Base-by-base conservation (phyloP, 768 basidiomycete genomes). In the Amanita exitialis region DNA sequence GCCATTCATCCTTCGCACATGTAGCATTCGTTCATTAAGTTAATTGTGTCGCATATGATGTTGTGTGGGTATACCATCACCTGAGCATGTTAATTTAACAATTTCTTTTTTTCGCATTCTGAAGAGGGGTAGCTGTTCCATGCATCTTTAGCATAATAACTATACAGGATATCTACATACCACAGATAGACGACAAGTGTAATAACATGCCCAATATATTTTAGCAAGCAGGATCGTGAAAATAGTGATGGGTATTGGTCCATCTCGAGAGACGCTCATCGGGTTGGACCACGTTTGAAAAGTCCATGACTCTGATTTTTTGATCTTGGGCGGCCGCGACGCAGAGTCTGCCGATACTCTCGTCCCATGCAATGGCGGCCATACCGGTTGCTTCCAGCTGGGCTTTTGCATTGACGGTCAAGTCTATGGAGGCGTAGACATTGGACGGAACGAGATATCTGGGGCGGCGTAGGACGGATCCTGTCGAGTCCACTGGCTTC, bases 321-420 rank as follows among this genome's bases (percentile, higher is more conserved):
- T 64, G 49, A 25, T 71, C 71, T 6, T 70, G 57, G 10, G 68
- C 69, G 28, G 69, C 65, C 41, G 75, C 74, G 6, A 83, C 63
- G 56, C 77, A 76, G 12, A 84, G 68, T 35, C 82, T 69, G 3
- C 82, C 83, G 10, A 76, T 78, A 20, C 71, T 67, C 61, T 86
- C 83, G 54, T 86, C 83, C 79, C 80, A 86, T 6, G 77, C 69
- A 30, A 83, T 71, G 15, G 77, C 69, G n/a, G 64, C 62, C 32
- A 80, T 60, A 7, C 72, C 75, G 3, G n/a, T 44, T 5, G 25
- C 34, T 23, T 32, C 50, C 34, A 53, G 37, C 42, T 51, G 50
- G 0, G n/a, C 32, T 23, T 20, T 44, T 50, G 49, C 53, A 48
- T 37, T 58, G 35, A 35, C 39, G 47, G 28, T 39, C 28, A 48